Evolutionary conservation across 148 eudicot genomes (phyloP), one percentile per base, ranked within the genome.

Genomic region (Rhododendron molle): DNA sequence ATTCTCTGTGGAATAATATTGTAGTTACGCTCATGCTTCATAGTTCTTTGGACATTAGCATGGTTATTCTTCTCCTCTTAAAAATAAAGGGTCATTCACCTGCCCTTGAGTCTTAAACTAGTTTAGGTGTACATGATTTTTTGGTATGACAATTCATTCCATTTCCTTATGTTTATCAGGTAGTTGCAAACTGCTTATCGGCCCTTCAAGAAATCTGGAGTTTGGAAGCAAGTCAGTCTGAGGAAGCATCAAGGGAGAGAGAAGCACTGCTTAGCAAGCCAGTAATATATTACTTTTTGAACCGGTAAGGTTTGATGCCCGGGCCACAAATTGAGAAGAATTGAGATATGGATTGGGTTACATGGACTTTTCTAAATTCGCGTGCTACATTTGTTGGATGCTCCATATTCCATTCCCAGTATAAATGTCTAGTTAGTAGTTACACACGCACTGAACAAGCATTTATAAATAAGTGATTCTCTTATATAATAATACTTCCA

Each of bases 151-250:
- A 32, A 83, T 86, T 43, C 20, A 50, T 67, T 78, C n/a, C 52
- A 71, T 79, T 38, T 85, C 74, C 40, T 26, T 78, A 81, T 23
- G 36, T 49, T 85, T 34, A 15, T 85, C 91, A 97, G 99, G 99
- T 97, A 78, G 98, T 97, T 90, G 96, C 98, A 83, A 97, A 95
- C 83, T 93, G 96, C 89, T 88, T 97, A 87, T 90, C 92, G 88
- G 92, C 98, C 76, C 84, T 97, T 46, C 98, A 97, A 93, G 99
- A 97, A 90, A 97, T 97, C 73, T 97, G 99, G 98, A 92, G 95
- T 74, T 89, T 94, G 85, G 98, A 95, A 87, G 96, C 98, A 90
- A 93, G 92, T 86, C 86, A 91, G 34, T 95, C 98, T 69, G 99
- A 95, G 88, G 98, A 95, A 88, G 99, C 98, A 78, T 89, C 96